Conservation (phyloP, 371 early-diverging fungal genomes). For the Caulochytrium protostelioides region DNA sequence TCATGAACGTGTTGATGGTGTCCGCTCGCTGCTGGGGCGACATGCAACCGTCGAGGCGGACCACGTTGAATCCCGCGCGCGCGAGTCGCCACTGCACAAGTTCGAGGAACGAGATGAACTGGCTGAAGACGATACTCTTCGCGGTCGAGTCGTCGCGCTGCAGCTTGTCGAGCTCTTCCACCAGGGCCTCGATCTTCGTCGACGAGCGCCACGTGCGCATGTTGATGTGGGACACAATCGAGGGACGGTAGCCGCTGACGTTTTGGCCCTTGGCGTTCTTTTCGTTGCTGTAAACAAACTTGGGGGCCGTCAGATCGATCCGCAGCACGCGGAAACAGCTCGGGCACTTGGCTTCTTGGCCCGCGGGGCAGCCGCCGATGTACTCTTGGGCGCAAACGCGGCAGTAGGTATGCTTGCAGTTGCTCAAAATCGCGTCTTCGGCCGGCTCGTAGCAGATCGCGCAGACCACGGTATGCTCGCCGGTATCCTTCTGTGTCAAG, state of each 20-base stretch:
- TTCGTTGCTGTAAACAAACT: conserved; percentile 6
- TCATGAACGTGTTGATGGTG: conserved; percentile 44
- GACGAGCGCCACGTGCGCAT: conserved; percentile 49
- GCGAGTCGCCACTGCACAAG: conserved; percentile 83
- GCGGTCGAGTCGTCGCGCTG: conserved; percentile 52
- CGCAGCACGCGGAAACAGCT: conserved; percentile 53
- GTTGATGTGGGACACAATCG: conserved; percentile 76
- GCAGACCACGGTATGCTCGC: conserved; percentile 46
- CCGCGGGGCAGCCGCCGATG: conserved; percentile 22
- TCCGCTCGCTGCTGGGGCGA: conserved; percentile 46
- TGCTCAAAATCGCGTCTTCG: conserved; percentile 69
- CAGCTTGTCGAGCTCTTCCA: conserved; percentile 65
- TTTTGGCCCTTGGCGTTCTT: not conserved
- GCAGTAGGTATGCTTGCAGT: conserved; percentile 57
- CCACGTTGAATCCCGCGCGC: conserved; percentile 73
- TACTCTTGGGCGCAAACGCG: conserved; percentile 23
- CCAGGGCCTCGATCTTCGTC: conserved; percentile 43
- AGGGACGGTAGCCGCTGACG: no score
- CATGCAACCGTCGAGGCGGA: conserved; percentile 89
- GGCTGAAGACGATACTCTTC: conserved; percentile 72
- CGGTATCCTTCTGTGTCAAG: conserved; percentile 6
- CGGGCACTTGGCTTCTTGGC: conserved; percentile 43
- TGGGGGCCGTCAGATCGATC: conserved; percentile 58
- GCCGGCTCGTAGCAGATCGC: conserved; percentile 73
- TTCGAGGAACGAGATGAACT: conserved; percentile 84